Conservation (phyloP, 108 stramenopile species). For the Cyclostephanos invisitatus region DNA sequence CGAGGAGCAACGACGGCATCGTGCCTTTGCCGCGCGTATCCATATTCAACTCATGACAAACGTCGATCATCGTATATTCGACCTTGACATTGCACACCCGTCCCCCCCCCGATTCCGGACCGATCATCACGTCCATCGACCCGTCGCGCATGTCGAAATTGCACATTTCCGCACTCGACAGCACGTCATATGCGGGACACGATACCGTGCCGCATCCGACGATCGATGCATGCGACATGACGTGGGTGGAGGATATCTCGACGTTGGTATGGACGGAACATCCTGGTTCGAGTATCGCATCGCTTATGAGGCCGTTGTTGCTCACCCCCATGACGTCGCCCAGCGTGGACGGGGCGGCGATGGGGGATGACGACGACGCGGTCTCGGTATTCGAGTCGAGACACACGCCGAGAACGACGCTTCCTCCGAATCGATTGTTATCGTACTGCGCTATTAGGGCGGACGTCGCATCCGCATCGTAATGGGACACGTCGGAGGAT, state of each 20-base stretch:
- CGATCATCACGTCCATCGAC: constrained; percentile 61
- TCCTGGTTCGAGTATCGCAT: constrained; percentile 58
- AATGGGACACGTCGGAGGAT: constrained; percentile 20
- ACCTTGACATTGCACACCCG: constrained; percentile 43
- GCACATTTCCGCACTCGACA: constrained; percentile 3
- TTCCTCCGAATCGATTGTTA: constrained; percentile 54
- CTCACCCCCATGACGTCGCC: constrained; percentile 50
- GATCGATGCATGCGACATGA: constrained; percentile 57
- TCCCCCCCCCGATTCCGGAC: constrained; percentile 82
- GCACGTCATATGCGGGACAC: constrained; percentile 7
- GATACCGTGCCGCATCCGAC: constrained; percentile 64
- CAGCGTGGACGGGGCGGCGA: neutral
- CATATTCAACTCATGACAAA: constrained; percentile 56
- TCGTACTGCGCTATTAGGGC: constrained; percentile 45
- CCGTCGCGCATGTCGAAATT: constrained; percentile 46
- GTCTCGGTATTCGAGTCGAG: too few species aligned
- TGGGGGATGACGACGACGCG: constrained; percentile 9
- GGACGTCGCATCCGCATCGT: constrained; percentile 30
- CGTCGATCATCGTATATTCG: constrained; percentile 70
- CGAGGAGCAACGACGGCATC: constrained; percentile 9
- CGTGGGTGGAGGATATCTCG: constrained; percentile 55
- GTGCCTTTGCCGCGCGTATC: constrained; percentile 20
- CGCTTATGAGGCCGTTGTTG: constrained; percentile 56
- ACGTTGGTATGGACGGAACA: constrained; percentile 70
- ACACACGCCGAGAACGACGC: constrained; percentile 48